phyloP scores from a whole-genome alignment of 2,329 filamentous ascomycete species.

The Monosporascus sp. region DNA sequence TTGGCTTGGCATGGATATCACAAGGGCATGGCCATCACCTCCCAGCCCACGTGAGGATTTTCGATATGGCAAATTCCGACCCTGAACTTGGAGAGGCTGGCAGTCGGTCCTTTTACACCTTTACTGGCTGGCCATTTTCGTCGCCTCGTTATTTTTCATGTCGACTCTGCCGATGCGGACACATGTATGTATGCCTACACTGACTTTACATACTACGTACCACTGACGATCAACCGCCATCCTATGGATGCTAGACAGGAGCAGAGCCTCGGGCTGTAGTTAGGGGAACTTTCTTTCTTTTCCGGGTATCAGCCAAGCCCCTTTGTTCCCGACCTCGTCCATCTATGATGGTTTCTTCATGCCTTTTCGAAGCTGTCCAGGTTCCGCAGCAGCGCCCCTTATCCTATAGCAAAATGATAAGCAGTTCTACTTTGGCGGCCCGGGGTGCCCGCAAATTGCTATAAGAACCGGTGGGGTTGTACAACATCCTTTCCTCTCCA shows the following conservation, averaged over 20 bases:
- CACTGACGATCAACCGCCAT: not conserved
- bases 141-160: not conserved
- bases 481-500: not conserved
- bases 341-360: too few species aligned
- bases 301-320: too few species aligned
- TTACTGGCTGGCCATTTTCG: not conserved
- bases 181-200: not conserved
- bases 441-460: too few species aligned
- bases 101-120: not conserved
- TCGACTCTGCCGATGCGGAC: not conserved
- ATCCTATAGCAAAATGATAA: too few species aligned
- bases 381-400: too few species aligned
- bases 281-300: too few species aligned
- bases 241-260: not conserved
- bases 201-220: not conserved
- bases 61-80: not conserved
- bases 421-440: too few species aligned
- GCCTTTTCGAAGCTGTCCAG: too few species aligned
- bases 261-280: not conserved
- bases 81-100: not conserved
- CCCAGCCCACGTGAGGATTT: not conserved
- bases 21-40: not conserved
- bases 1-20: not conserved
- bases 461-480: not conserved
- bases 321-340: too few species aligned